Evolutionary conservation across 2,329 filamentous ascomycete genomes (phyloP).

Genomic region (Fusarium mangiferae): DNA sequence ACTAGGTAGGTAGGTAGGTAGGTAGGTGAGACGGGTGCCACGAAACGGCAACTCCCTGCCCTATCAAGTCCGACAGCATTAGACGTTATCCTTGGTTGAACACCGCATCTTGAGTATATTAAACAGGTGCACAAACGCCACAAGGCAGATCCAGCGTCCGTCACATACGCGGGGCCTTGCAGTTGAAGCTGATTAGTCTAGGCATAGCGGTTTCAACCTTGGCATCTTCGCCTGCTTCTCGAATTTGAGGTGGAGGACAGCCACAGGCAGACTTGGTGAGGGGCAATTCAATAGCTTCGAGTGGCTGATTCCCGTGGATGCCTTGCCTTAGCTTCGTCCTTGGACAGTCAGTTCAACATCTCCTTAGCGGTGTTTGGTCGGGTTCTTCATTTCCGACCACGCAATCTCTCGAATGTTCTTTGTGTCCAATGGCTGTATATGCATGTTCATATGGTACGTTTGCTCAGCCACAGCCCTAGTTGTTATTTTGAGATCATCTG

Average conservation of each 20-base stretch:
- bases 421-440: not conserved
- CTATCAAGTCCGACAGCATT: not conserved
- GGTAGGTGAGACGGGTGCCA: not conserved
- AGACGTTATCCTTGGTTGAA: not conserved
- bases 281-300: not conserved
- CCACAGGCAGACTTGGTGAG: conserved; percentile 2
- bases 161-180: conserved; percentile 2
- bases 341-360: not conserved
- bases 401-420: not conserved
- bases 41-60: conserved; percentile 5
- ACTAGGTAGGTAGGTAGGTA: too few relatives aligned
- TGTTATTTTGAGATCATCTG: conserved; percentile 37
- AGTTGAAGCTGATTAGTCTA: not conserved
- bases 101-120: not conserved
- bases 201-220: conserved; percentile 3
- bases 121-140: not conserved
- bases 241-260: not conserved
- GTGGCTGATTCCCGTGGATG: not conserved
- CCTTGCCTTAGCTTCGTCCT: not conserved
- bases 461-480: conserved; percentile 37
- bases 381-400: not conserved
- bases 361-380: not conserved
- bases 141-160: not conserved
- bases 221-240: not conserved
- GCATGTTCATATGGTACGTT: conserved; percentile 6